Conservation (phyloP, 257 asterid species). For the Nicotiana knightiana region DNA sequence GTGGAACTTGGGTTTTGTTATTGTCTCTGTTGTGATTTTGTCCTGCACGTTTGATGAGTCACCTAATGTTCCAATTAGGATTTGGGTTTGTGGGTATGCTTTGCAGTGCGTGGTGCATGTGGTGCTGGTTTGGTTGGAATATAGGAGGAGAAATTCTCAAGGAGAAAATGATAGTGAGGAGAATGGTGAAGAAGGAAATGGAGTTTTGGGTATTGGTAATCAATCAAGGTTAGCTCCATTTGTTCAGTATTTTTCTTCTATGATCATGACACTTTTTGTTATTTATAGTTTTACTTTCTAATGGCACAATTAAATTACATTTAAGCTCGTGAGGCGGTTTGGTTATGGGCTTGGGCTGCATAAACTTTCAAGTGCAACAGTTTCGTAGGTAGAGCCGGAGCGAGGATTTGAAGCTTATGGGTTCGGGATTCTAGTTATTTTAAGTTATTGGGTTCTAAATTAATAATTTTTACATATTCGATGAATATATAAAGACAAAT, state of each 20-base stretch:
- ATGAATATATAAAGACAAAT: no score
- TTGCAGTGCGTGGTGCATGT: constrained; percentile 85
- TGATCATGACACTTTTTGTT: no score
- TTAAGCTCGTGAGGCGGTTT: background rate
- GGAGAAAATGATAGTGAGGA: constrained; percentile 23
- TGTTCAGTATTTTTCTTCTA: background rate
- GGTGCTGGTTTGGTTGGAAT: constrained; percentile 74
- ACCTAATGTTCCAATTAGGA: constrained; percentile 77
- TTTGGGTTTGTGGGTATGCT: constrained; percentile 85
- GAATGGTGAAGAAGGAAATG: constrained; percentile 39
- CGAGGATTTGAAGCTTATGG: no score
- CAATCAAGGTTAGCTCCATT: constrained; percentile 39
- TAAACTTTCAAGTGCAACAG: no score
- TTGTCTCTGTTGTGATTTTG: constrained; percentile 61
- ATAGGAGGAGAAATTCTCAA: constrained; percentile 37
- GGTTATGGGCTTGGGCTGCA: no score
- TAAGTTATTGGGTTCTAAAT: no score
- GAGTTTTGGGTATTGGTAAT: constrained; percentile 24
- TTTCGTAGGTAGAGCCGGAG: no score
- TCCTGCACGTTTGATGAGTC: constrained; percentile 46
- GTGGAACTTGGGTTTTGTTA: constrained; percentile 86
- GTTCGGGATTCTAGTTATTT: no score
- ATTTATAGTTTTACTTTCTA: no score
- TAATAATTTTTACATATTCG: no score
- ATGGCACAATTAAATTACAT: background rate